Base-by-base conservation (phyloP, 2,329 filamentous ascomycete species). In the Myriangium duriaei region DNA sequence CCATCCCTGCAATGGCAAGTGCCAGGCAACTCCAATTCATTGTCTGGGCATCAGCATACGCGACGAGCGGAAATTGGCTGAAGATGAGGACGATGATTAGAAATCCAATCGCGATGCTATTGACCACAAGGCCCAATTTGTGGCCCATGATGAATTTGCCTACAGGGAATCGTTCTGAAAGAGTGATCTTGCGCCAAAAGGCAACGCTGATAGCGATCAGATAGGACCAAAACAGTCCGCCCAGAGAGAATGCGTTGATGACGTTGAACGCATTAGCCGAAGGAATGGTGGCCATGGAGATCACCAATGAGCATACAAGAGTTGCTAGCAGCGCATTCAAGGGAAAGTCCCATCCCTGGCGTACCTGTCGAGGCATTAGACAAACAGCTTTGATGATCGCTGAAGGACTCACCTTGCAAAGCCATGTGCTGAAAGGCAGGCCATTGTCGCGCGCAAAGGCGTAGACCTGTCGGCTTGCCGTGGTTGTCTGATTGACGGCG, bases 1-100 rank as follows among this genome's bases (percentile, higher is more conserved):
- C 36, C 17, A 32, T 24, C 6, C 28, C 36, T 14, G 16, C 21
- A 15, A 29, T 32, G 16, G 28, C 36, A 29, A 32, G 28, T 14
- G 32, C 36, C 17, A 39, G 17, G 11, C 28, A 15, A 18, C 36
- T 39, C 36, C 36, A 39, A 19, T 39, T 39, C 36, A 39, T 39
- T n/a, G 36, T 39, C 29, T 32, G 15, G 13, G 36, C 30, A 10
- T 14, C 12, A 4, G 36, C 29, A 17, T 39, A 13, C 5, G 30
- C 19, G 16, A 15, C 32, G 11, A 19, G 21, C 11, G 36, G 36
- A 68, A 68, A 71, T 45, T 68, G 68, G 32, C 58, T 57, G 46
- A 71, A 68, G 39, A 70, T 56, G 40, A 68, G 60, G 4, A 65
- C 59, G 30, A 67, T 56, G 1, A 58, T 47, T n/a, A 67, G 56